Base-by-base conservation (phyloP, 2,329 filamentous ascomycete genomes). In the Talaromyces rugulosus region DNA sequence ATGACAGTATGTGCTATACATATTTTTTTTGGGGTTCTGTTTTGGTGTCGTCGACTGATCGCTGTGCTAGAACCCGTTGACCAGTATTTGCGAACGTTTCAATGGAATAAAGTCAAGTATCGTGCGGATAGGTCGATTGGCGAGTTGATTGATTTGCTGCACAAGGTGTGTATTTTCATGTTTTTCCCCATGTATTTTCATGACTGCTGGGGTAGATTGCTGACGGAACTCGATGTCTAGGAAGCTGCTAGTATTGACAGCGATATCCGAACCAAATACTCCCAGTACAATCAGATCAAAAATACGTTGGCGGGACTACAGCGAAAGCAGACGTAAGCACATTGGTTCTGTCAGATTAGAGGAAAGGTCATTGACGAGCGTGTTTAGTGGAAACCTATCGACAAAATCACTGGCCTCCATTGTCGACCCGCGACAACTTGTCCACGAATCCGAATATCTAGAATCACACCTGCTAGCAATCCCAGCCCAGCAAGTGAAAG, bases 91-190 rank as follows among this genome's bases (percentile, higher is more conserved):
- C 87, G 88, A 72, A 88, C 85, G 60, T 99, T 98, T 78, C 85
- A 87, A 67, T 99, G 95, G 95, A 98, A 98, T 81, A 97, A 95
- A 78, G 91, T 96, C 78, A 95, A 96, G 75, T 99, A 98, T 78
- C 88, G 95, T 70, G 89, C 91, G 65, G 95, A 99, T 77, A 96
- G 94, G 75, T 86, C 94, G 57, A 85, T 99, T 64, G 85, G 87
- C 61, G 94, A 98, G 73, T 83, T 98, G 63, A 89, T 97, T 69
- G 90, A 92, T 75, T 88, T 88, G 47, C 80, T 99, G 62, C 92
- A 96, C 74, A 97, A 96, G 86, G 91, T 91, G 70, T 14, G 31
- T 42, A 2, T 23, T 23, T 23, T 23, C 23, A 23, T 23, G 23
- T 23, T 23, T 23, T 23, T 23, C 23, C 23, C 23, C 23, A 23